Evolutionary conservation across 148 eudicot species (phyloP), one percentile per base, ranked within the genome.

Genomic region (Rheum nobile): DNA sequence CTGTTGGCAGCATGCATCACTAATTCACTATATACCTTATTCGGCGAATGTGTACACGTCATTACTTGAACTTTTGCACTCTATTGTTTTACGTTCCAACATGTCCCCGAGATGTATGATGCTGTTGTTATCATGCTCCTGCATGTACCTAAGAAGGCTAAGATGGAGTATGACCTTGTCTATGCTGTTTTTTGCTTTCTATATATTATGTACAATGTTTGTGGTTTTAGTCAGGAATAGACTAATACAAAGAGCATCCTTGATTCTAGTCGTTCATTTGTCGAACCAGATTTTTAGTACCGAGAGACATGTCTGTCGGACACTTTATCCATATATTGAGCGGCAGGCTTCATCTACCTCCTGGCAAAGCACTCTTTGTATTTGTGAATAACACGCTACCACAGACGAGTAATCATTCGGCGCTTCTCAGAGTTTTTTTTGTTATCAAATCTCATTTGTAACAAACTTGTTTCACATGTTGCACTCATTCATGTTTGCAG

Each of bases 281-380:
- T 63, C 32, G 21, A 65, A 32, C 38, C 70, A 65, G 70, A 34
- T 65, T 31, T 34, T 34, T 65, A 65, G 70, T 65, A 17, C 70
- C 70, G 6, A 65, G 39, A 16, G 70, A 65, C 21, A 65, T 65
- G 70, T 34, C 70, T 7, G 81, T 95, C 24, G 98, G 98, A 59
- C 96, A 90, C 43, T 91, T 94, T 76, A 87, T 89, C 75, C 93
- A 91, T 83, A 84, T 91, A 69, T 76, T 94, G 79, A 80, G 91
- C 61, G 75, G 79, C 75, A 87, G 96, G 84, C 98, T 94, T 75
- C 96, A 80, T 72, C 86, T 94, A 59, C 76, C 83, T 80, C 90
- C 96, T 52, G 98, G 97, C 75, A 94, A 87, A 77, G 97, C 97
- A 42, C 91, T 94, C 38, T 94, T 94, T 72, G 79, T 94, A 72